Evolutionary conservation across 768 basidiomycete species (phyloP).

Genomic region (Lactarius quietus): DNA sequence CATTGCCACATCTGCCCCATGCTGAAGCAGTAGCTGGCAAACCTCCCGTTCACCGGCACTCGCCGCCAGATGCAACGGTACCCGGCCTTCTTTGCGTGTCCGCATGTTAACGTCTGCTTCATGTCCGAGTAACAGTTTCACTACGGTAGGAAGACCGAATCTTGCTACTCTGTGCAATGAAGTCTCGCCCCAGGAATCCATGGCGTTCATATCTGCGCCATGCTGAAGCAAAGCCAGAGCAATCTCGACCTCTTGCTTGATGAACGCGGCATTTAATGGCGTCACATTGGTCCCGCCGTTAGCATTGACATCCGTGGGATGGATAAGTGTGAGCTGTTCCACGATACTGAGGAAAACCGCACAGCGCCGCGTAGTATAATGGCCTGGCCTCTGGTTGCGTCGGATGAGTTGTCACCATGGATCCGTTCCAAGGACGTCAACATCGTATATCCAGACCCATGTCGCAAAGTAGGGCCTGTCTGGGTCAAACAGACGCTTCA

Average conservation of each 20-base stretch:
- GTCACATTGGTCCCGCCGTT: background rate
- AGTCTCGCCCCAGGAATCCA: too few species aligned
- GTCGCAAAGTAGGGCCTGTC: too few species aligned
- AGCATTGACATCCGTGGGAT: background rate
- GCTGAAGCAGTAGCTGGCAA: background rate
- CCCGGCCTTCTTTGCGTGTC: rapidly evolving
- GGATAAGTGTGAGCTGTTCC: background rate
- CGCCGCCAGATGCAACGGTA: background rate
- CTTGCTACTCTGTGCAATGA: too few species aligned
- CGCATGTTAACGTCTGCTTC: too few species aligned
- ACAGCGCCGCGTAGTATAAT: too few species aligned
- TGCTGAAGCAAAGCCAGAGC: background rate
- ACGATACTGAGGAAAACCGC: constrained; percentile 1
- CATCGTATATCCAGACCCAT: background rate
- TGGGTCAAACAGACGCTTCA: too few species aligned
- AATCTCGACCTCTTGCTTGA: background rate
- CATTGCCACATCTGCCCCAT: background rate
- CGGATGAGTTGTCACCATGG: background rate
- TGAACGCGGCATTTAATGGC: background rate
- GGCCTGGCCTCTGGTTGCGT: too few species aligned
- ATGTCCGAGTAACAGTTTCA: background rate
- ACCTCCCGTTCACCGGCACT: background rate
- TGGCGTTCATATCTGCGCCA: too few species aligned
- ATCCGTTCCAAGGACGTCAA: background rate
- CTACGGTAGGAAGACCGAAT: background rate